Percentiles rank a stretch among this genome's conserved stretches.
Conservation (phyloP, 176 grass and related monocot species). For the Poa pratensis region DNA sequence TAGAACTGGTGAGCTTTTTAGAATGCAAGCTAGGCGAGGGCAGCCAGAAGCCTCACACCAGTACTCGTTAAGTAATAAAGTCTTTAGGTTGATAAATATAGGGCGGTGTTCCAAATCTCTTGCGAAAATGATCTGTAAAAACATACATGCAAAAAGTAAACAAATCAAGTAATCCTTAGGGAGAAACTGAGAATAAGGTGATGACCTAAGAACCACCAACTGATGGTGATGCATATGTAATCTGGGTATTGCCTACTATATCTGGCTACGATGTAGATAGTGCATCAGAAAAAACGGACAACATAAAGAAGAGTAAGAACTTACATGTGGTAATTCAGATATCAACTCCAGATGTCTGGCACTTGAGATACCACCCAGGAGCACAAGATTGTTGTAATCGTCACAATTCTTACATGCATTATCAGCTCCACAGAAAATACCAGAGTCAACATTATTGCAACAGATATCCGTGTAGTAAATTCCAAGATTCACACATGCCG, state of each 20-base stretch:
- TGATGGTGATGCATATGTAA: not conserved
- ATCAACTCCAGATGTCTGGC: not conserved
- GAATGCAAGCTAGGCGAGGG: not conserved
- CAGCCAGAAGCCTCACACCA: not conserved
- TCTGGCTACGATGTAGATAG: not conserved
- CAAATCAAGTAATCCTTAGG: not conserved
- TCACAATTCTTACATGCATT: not conserved
- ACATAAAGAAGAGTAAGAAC: not conserved
- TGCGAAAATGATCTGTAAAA: not conserved
- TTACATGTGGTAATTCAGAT: not conserved
- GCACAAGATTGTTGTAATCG: not conserved
- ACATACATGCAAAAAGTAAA: not conserved
- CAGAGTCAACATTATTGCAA: not conserved
- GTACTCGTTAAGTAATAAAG: not conserved
- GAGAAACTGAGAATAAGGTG: not conserved
- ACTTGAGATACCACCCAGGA: not conserved
- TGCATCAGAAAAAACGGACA: not conserved
- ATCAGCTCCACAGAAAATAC: not conserved
- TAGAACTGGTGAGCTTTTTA: not conserved
- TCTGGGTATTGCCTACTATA: not conserved
- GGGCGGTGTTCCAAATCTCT: slow-evolving; percentile 1
- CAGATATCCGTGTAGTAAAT: not conserved
- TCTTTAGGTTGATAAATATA: not conserved
- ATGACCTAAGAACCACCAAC: not conserved
- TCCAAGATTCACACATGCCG: not conserved